A percentile compares a stretch with the other conserved stretches of the same genome.
Conservation (phyloP, 352 stramenopile species). For the Pilasporangium apinafurcum region DNA sequence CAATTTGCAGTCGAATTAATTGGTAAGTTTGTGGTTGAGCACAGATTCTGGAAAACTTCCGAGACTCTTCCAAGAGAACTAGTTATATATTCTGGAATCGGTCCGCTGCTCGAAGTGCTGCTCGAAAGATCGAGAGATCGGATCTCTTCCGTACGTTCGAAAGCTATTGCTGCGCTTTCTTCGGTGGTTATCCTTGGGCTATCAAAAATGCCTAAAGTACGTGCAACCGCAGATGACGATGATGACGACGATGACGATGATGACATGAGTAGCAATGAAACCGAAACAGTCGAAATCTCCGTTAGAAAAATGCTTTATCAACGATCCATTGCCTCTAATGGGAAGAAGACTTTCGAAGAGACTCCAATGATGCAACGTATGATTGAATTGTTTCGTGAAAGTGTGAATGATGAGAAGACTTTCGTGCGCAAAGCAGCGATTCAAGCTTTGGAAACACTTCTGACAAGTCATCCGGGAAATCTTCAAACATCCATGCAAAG, state of each 20-base stretch:
- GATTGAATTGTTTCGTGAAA: conserved; percentile 66
- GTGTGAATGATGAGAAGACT: conserved; percentile 75
- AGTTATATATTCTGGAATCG: conserved; percentile 41
- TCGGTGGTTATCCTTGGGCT: conserved; percentile 48
- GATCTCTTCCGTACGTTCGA: conserved; percentile 72
- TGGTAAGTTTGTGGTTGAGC: conserved; percentile 56
- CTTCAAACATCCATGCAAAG: conserved; percentile 51
- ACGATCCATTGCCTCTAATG: conserved; percentile 13
- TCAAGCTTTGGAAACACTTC: conserved; percentile 68
- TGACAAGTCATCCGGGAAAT: conserved; percentile 38
- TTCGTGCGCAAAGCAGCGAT: conserved; percentile 76
- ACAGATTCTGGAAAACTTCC: conserved; percentile 40
- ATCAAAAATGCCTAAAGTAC: conserved; percentile 14
- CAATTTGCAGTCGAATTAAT: conserved; percentile 80
- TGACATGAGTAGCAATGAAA: conserved; percentile 5
- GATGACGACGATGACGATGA: conserved; percentile 7
- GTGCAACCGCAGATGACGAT: conserved; percentile 12
- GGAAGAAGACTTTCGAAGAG: conserved; percentile 30
- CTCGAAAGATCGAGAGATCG: conserved; percentile 73
- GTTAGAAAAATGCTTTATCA: conserved; percentile 50
- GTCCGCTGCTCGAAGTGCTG: conserved; percentile 57
- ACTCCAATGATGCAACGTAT: conserved; percentile 62
- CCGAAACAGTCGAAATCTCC: conserved; percentile 33
- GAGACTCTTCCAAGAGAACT: conserved; percentile 16
- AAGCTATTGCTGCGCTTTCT: conserved; percentile 74